Conservation (phyloP, 495 filamentous ascomycete genomes). For the Hamigera avellanea region DNA sequence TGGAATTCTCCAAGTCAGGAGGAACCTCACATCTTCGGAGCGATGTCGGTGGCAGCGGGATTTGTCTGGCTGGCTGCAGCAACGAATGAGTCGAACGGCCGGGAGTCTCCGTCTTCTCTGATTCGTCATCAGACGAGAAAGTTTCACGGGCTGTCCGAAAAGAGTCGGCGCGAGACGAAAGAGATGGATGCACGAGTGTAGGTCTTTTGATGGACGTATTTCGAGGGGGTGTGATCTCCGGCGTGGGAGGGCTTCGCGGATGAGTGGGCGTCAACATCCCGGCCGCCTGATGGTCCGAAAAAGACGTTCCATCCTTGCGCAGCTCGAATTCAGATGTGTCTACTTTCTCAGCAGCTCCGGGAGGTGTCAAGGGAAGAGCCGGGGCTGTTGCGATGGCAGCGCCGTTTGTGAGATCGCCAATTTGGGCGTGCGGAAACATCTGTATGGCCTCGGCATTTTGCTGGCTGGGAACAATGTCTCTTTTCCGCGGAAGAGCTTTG, state of each 20-base stretch:
- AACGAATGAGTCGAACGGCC: constrained; percentile 24
- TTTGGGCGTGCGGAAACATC: constrained; percentile 14
- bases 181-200: constrained; percentile 24
- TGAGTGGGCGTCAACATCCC: constrained; percentile 44
- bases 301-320: constrained; percentile 13
- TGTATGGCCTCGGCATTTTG: constrained; percentile 13
- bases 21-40: constrained; percentile 3
- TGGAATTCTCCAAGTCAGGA: constrained; percentile 5
- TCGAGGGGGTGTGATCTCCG: constrained; percentile 60
- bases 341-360: constrained; percentile 17
- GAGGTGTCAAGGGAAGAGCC: constrained; percentile 30
- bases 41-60: constrained; percentile 13
- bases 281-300: constrained; percentile 11
- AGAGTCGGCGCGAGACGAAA: constrained; percentile 51
- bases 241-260: constrained; percentile 59
- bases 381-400: constrained; percentile 14
- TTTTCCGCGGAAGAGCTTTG: constrained; percentile 32
- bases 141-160: constrained; percentile 63
- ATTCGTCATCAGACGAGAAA: constrained; percentile 51
- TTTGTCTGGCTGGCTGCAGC: constrained; percentile 11
- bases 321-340: constrained; percentile 11
- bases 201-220: constrained; percentile 31
- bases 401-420: constrained; percentile 8
- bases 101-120: constrained; percentile 39
- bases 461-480: constrained; percentile 13